Conservation (phyloP, 176 grass and related monocot genomes). For the Canna indica region DNA sequence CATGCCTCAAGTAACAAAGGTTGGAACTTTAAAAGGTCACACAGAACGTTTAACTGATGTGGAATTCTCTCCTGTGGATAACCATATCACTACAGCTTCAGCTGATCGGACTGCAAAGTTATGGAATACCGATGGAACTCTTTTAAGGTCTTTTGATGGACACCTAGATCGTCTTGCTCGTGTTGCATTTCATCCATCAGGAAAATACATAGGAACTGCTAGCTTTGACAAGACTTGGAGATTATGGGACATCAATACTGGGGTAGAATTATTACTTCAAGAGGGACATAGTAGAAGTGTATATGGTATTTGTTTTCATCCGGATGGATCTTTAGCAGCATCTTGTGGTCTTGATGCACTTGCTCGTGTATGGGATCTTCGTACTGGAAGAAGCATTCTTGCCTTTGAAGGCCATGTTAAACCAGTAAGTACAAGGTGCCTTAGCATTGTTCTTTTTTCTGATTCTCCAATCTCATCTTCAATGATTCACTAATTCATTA, state of each 20-base stretch:
- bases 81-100: conserved; percentile 65
- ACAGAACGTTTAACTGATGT: conserved; percentile 93
- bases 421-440: conserved; percentile 38
- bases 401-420: conserved; percentile 82
- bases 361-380: conserved; percentile 88
- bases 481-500: neutral
- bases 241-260: conserved; percentile 75
- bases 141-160: conserved; percentile 75
- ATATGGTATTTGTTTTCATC: conserved; percentile 83
- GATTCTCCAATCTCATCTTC: neutral
- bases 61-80: conserved; percentile 65
- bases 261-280: conserved; percentile 82
- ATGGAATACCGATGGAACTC: conserved; percentile 62
- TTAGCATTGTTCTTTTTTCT: neutral
- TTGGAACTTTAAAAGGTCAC: conserved; percentile 71
- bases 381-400: conserved; percentile 79
- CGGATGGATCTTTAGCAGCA: conserved; percentile 85
- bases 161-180: conserved; percentile 89
- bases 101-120: conserved; percentile 88
- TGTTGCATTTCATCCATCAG: conserved; percentile 91
- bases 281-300: conserved; percentile 92
- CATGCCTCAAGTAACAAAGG: conserved; percentile 80
- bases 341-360: conserved; percentile 79
- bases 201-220: conserved; percentile 85
- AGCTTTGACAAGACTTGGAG: conserved; percentile 99